Evolutionary conservation across 306 rosid species (phyloP).

Genomic region (Cucurbita argyrosperma): DNA sequence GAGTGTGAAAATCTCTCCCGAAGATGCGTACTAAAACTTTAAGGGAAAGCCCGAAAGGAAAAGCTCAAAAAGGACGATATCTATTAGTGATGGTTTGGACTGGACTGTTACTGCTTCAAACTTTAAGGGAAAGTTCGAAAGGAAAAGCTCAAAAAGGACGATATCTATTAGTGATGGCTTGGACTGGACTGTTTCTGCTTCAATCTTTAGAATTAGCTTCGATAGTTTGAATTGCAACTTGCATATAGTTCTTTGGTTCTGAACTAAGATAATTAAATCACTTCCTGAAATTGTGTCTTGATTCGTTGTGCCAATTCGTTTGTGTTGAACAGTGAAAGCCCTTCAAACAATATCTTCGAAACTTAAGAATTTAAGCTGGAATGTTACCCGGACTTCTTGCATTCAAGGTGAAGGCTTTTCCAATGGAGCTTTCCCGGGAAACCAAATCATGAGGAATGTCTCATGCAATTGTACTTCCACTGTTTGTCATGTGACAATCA

Average conservation of each 20-base stretch:
- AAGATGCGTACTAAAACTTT: too few relatives aligned
- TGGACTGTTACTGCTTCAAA: too few relatives aligned
- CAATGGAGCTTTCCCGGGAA: not conserved
- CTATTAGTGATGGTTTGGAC: too few relatives aligned
- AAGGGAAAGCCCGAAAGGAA: too few relatives aligned
- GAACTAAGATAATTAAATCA: not conserved
- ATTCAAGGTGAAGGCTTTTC: slow-evolving; percentile 8
- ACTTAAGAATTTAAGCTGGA: slow-evolving; percentile 31
- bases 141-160: too few relatives aligned
- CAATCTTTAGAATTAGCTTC: too few relatives aligned
- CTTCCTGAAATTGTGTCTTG: not conserved
- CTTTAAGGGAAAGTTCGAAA: too few relatives aligned
- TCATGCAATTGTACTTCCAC: slow-evolving; percentile 35
- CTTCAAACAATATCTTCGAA: slow-evolving; percentile 41
- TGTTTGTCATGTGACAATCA: slow-evolving; percentile 38
- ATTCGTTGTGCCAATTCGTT: not conserved
- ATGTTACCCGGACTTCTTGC: slow-evolving; percentile 28
- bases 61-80: too few relatives aligned
- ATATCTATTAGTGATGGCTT: too few relatives aligned
- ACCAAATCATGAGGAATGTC: slow-evolving; percentile 15
- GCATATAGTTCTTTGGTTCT: not conserved
- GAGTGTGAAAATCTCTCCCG: too few relatives aligned
- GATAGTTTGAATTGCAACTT: not conserved
- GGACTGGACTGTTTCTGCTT: too few relatives aligned
- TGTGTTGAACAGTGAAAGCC: slow-evolving; percentile 15